Evolutionary conservation across 768 basidiomycete genomes (phyloP), one percentile per base, ranked within the genome.

Genomic region (Boletus sensibilis): DNA sequence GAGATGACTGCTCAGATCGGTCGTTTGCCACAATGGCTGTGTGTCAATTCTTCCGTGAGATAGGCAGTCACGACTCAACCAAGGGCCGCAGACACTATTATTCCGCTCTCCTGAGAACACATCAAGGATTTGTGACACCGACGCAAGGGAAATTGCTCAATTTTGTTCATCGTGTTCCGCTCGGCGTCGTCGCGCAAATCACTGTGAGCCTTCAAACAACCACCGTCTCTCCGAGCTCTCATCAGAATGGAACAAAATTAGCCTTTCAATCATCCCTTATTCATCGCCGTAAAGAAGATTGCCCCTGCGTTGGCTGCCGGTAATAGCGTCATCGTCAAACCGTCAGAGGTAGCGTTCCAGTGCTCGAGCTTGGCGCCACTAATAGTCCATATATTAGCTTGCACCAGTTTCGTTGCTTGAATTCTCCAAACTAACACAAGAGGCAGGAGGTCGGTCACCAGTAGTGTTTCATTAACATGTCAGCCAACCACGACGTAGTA

Each of bases 211-310:
- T 35, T 52, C 2, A 33, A 18, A 48, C 25, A 12, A 20, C 48
- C 39, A 31, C 42, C 10, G 16, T 27, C 5, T 41, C 39, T 21
- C 53, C 27, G 31, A 40, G 38, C 25, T 50, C 35, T 57, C 49
- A 56, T 31, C 40, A 11, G 14, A n/a, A 46, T 23, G 40, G 7
- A 13, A 34, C 21, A 20, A 42, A 44, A 50, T 16, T 58, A 92
- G 88, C 90, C 92, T 3, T 94, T 93, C 71, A 94, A 94, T 62
- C 92, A 94, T 61, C 92, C 92, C 1, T 74, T 94, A n/a, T 71
- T 94, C 35, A 94, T 94, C 58, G 90, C 90, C 2, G 69, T 94
- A 51, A 94, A 94, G 78, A 94, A 94, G 72, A 87, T 94, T 52
- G 89, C 87, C 0, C 90, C 90, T 6, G 91, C 90, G 1, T 75